Evolutionary conservation across 805 yeast species (phyloP), one percentile per base, ranked within the genome.

Genomic region (Ogataea chonburiensis): DNA sequence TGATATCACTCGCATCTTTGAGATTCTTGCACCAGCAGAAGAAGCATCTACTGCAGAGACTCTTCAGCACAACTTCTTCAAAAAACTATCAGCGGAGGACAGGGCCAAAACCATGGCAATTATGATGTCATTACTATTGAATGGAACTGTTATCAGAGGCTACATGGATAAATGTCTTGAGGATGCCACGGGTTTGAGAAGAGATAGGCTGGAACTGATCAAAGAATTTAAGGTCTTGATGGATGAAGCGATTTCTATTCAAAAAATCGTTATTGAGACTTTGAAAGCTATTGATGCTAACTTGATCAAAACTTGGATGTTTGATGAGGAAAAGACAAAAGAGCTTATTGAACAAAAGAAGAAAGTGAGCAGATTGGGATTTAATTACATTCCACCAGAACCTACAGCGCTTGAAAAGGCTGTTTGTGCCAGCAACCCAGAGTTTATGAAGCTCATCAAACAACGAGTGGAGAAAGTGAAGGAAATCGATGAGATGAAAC

Each of bases 111-210:
- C 76, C 1, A 60, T 93, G 30, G 71, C 75, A 40, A 75, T 87
- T 13, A 56, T 93, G 19, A 75, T 80, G 44, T 77, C 80, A 18
- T 57, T 89, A 8, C 61, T 86, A 15, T 68, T 76, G 17, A 74
- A 73, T 28, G 77, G 89, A 5, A 61, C 71, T 2, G 52, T 70
- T 1, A 76, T 87, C 17, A 70, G 95, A 49, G 61, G 64, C 5
- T 71, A 76, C 50, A 73, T 86, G 42, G 96, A 86, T 38, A 67
- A 70, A 40, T 76, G 84, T 42, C 67, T 82, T 58, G 93, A 82
- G 16, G 75, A 74, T 20, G 67, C 82, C 1, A 69, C 85, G 0
- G 63, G 64, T 17, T 55, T 82, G 18, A 73, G 94, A 49, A 71
- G 88, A 43, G 80, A 76, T 35, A 70, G 87, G 43, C 62, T 81